phyloP scores from a whole-genome alignment of 2,329 filamentous ascomycete genomes.

The Fusarium circinatum region DNA sequence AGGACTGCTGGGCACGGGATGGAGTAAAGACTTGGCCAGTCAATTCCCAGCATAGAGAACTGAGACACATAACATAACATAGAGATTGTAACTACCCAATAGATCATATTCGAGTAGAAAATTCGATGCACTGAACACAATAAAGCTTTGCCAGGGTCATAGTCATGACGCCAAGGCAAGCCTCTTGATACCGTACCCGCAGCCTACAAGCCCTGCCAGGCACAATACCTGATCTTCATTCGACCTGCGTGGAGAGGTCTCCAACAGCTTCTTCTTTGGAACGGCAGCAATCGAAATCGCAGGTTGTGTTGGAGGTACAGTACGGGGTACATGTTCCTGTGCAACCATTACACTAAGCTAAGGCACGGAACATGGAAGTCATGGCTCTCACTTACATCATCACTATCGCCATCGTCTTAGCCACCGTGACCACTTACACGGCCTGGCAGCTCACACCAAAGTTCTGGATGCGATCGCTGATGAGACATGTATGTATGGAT shows the following conservation, averaged over 20 bases:
- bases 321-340: constrained; percentile 27
- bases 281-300: not conserved
- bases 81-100: not conserved
- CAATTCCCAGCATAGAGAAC: not conserved
- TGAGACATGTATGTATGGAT: constrained; percentile 13
- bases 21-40: not conserved
- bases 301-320: constrained; percentile 4
- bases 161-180: constrained; percentile 1
- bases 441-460: constrained; percentile 6
- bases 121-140: not conserved
- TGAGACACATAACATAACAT: constrained; percentile 6
- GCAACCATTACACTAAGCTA: constrained; percentile 36
- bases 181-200: not conserved
- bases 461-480: constrained; percentile 4
- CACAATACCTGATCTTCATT: not conserved
- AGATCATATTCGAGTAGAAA: not conserved
- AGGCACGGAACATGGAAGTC: constrained; percentile 33
- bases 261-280: constrained; percentile 5
- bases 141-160: not conserved
- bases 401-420: constrained; percentile 26
- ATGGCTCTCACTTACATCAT: constrained; percentile 39
- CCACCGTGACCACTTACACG: constrained; percentile 29
- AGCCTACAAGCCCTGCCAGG: constrained; percentile 3
- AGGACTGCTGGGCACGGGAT: constrained; percentile 8
- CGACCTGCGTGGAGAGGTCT: constrained; percentile 1